A percentile compares a stretch with the other conserved stretches of the same genome.
These are phyloP conservation scores for Gaeumannomyces sp. DNA, from an alignment of 2,329 filamentous ascomycete genomes.

Conservation along the genomic window DNA sequence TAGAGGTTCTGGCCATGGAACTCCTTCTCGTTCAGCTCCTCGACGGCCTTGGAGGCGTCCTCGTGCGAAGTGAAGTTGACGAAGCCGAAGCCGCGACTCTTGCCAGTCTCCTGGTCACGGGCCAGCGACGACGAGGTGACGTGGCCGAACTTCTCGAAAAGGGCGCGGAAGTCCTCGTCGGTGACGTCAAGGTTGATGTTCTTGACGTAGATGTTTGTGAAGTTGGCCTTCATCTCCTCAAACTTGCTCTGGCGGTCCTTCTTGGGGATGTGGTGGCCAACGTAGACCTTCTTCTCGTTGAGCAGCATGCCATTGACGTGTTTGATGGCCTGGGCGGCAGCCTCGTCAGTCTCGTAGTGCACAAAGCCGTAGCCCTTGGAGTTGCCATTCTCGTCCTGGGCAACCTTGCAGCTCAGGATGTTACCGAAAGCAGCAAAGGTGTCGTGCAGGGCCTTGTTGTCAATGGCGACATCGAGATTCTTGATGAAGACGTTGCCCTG, in stretches of 20 bases:
- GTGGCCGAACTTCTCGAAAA: conserved; percentile 88
- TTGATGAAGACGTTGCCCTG: conserved; percentile 99
- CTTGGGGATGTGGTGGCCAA: conserved; percentile 98
- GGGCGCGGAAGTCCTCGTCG: conserved; percentile 88
- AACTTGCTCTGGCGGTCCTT: conserved; percentile 99
- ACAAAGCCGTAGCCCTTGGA: conserved; percentile 99
- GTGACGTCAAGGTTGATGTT: conserved; percentile 81
- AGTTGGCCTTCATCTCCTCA: conserved; percentile 99
- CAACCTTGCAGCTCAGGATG: conserved; percentile 99
- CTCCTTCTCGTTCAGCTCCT: conserved; percentile 85
- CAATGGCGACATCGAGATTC: conserved; percentile 96
- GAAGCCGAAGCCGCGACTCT: conserved; percentile 93
- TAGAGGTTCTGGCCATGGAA: conserved; percentile 95
- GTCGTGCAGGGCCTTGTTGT: conserved; percentile 99
- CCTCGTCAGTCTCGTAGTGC: conserved; percentile 98
- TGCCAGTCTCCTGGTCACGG: conserved; percentile 74
- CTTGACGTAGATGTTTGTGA: conserved; percentile 99
- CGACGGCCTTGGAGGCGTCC: conserved; percentile 76
- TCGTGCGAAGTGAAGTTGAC: conserved; percentile 95
- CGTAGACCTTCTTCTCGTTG: conserved; percentile 99
- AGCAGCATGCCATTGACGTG: conserved; percentile 99
- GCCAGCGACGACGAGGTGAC: conserved; percentile 95
- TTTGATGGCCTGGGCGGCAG: conserved; percentile 95
- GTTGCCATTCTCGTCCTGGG: conserved; percentile 91
- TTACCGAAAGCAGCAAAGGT: conserved; percentile 98